Base-by-base conservation (phyloP, 495 filamentous ascomycete genomes). In the Xylaria cubensis region DNA sequence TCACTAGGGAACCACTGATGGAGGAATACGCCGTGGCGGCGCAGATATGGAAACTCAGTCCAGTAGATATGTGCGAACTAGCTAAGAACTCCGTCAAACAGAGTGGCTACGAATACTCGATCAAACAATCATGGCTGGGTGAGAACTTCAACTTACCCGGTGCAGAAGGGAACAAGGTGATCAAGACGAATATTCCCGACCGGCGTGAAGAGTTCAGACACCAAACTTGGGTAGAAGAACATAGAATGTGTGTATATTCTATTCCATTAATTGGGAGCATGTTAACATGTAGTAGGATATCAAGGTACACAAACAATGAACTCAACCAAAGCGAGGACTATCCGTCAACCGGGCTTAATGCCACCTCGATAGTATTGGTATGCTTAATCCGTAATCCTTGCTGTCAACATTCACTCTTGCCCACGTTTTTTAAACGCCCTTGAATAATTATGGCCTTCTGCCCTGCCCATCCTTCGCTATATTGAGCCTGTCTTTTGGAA, bases 11-110 rank as follows among this genome's bases (percentile, higher is more conserved):
- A 79, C 96, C 96, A 32, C 83, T 99, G 58, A 99, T 99, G 75
- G 96, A 99, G 80, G 96, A 99, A 78, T 99, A 99, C 74, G 93
- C 94, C 1, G 96, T 99, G 24, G 96, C 96, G 26, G 96, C 96
- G 13, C 96, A 99, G 82, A 99, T 99, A 61, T 99, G 98, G 83
- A 98, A 98, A 82, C 89, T 99, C 32, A 97, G 91, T 80, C 93
- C 94, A 21, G 95, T 98, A 7, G 96, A 99, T 80, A 99, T 99
- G 96, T 98, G 97, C 78, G 96, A 99, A 82, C 84, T 99, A 44
- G 96, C 96, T 4, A 97, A 95, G 81, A 94, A 98, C 81, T 97
- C 94, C 17, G 96, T 99, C 42, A 87, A 89, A 74, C 96, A 99
- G 78, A 97, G 94, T 80, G 96, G 96, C 24, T 99, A 97, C 75